Evolutionary conservation across 164 flowering plant species (phyloP).

Genomic region (Magnolia kwangsiensis): DNA sequence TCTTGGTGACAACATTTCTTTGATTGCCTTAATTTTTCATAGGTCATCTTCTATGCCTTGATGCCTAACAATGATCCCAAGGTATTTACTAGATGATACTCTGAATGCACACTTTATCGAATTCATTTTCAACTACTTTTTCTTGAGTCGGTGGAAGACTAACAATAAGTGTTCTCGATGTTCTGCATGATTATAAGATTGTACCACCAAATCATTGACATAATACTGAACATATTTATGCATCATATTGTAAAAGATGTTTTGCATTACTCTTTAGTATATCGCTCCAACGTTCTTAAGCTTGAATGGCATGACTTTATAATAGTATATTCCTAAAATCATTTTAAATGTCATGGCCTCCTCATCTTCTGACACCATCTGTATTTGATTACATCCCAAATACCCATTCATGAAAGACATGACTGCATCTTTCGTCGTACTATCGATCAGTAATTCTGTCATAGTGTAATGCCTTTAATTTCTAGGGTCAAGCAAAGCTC

Average conservation of each 20-base stretch:
- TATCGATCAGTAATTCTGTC: neutral
- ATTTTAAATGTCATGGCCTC: neutral
- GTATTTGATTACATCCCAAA: neutral
- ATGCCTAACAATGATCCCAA: neutral
- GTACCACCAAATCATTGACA: no score
- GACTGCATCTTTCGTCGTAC: neutral
- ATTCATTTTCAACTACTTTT: no score
- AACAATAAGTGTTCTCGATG: no score
- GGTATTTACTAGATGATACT: neutral
- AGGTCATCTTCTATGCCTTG: neutral
- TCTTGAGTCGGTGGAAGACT: no score
- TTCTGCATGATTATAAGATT: no score
- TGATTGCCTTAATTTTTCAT: neutral
- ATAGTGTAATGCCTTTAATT: neutral
- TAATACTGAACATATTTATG: no score
- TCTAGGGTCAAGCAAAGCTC: neutral
- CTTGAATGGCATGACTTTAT: neutral
- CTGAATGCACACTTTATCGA: neutral
- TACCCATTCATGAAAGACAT: neutral
- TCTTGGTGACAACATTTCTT: no score
- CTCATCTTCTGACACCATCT: neutral
- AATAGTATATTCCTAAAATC: neutral
- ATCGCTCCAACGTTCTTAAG: neutral
- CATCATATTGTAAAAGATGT: no score
- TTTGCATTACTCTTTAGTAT: no score